Evolutionary conservation across 2,329 filamentous ascomycete genomes (phyloP), one percentile per base, ranked within the genome.

Genomic region (Aquanectria penicillioides): DNA sequence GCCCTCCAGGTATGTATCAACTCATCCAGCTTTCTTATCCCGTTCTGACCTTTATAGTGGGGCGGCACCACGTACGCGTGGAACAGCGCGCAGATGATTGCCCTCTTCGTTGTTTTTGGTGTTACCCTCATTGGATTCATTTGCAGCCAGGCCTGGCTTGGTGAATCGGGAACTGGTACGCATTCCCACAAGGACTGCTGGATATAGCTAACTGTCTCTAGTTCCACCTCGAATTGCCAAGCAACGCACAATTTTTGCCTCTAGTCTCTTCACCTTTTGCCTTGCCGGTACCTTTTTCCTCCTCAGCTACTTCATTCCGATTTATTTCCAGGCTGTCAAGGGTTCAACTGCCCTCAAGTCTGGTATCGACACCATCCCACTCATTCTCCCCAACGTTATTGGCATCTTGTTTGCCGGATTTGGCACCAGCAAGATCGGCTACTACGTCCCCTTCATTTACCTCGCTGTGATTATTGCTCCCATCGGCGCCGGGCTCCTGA

Each of bases 321-420:
- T 83, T 50, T 84, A 79, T 76, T 83, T 82, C 69, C 80, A 82
- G 59, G 76, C 77, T n/a, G 76, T 81, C 53, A 69, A 77, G 57
- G 77, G 63, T 25, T 38, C 53, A 13, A 57, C 63, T 1, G 68
- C 71, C 17, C 49, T 68, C 2, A 37, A 65, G 6, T 67, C 67
- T 1, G 70, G 71, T 15, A 64, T 73, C 29, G 51, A 63, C 28
- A 62, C 69, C 12, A 59, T 76, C 4, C 69, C 73, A 3, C 61
- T 71, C 15, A 63, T 73, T 9, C 61, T 75, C 5, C 63, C 71
- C n/a, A 63, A 70, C 15, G 68, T 75, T 25, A 33, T 73, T 38
- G 64, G 62, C 5, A 65, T 63, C 13, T 50, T 73, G 18, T 25
- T 70, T 59, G 72, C 66, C 2, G 73, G 74, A n/a, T 61, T 62